Evolutionary conservation across 108 stramenopile genomes (phyloP).

Genomic region (Cyclotella kingstonii): DNA sequence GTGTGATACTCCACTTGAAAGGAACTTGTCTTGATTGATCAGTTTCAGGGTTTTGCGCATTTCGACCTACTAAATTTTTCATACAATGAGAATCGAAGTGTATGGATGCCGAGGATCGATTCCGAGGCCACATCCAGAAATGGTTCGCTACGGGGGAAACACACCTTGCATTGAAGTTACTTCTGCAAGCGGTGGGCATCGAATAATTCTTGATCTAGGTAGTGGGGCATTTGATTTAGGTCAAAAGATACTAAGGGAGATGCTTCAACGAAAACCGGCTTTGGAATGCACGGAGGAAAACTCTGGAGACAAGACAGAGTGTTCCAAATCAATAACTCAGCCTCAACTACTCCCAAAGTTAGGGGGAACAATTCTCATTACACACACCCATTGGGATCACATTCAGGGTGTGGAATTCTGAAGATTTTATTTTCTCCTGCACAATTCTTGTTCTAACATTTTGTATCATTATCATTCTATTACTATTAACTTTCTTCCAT

Average conservation of each 20-base stretch:
- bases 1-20: too few species aligned
- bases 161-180: slow-evolving; percentile 39
- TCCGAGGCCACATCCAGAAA: slow-evolving; percentile 32
- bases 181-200: slow-evolving; percentile 15
- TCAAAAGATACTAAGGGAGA: slow-evolving; percentile 29
- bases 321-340: neutral
- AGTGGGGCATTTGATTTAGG: slow-evolving; percentile 39
- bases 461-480: neutral
- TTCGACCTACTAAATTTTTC: too few species aligned
- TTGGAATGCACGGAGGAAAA: slow-evolving; percentile 3
- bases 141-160: slow-evolving; percentile 36
- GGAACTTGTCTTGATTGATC: neutral
- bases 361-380: slow-evolving; percentile 35
- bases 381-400: slow-evolving; percentile 45
- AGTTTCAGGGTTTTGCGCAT: neutral
- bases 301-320: neutral
- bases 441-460: neutral
- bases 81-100: slow-evolving; percentile 27
- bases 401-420: slow-evolving; percentile 17
- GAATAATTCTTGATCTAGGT: slow-evolving; percentile 34
- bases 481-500: neutral
- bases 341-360: slow-evolving; percentile 1
- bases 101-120: slow-evolving; percentile 39
- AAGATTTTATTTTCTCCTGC: neutral
- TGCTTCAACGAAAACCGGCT: slow-evolving; percentile 21